Evolutionary conservation across 164 flowering plant species (phyloP).

Genomic region (Kingdonia uniflora): DNA sequence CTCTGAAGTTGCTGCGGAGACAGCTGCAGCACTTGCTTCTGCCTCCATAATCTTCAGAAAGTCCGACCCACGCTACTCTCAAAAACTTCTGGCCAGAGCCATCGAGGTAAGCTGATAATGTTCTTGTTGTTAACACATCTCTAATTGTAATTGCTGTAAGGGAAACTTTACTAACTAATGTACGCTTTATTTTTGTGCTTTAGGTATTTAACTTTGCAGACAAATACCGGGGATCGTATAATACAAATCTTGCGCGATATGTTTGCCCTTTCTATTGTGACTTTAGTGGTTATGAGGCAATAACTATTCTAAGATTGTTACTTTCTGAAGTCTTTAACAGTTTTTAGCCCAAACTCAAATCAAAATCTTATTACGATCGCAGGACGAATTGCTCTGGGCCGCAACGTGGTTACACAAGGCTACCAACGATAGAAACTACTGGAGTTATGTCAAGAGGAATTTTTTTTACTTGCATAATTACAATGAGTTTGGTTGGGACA

Average conservation of each 20-base stretch:
- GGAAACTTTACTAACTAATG: neutral
- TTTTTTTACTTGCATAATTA: neutral
- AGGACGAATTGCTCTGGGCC: slow-evolving; percentile 36
- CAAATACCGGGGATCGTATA: slow-evolving; percentile 31
- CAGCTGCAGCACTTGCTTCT: slow-evolving; percentile 69
- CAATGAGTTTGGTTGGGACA: slow-evolving; percentile 14
- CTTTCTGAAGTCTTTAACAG: neutral
- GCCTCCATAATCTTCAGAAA: slow-evolving; percentile 40
- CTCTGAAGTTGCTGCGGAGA: slow-evolving; percentile 67
- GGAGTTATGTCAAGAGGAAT: slow-evolving; percentile 11
- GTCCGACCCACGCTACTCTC: slow-evolving; percentile 28
- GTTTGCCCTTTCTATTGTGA: slow-evolving; percentile 46
- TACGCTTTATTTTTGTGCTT: neutral
- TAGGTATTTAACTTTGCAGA: slow-evolving; percentile 50
- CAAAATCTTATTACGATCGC: neutral
- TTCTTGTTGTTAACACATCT: neutral
- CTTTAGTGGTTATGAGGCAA: slow-evolving; percentile 35
- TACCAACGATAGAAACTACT: slow-evolving; percentile 6
- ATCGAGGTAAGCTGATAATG: slow-evolving; percentile 18
- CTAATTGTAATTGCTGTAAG: neutral
- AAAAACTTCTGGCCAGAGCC: slow-evolving; percentile 34
- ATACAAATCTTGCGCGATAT: slow-evolving; percentile 18
- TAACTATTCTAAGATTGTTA: neutral
- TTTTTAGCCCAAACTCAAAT: neutral
- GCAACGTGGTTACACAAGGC: slow-evolving; percentile 29